Evolutionary conservation across 257 asterid species (phyloP).

Genomic region (Solanum dulcamara): DNA sequence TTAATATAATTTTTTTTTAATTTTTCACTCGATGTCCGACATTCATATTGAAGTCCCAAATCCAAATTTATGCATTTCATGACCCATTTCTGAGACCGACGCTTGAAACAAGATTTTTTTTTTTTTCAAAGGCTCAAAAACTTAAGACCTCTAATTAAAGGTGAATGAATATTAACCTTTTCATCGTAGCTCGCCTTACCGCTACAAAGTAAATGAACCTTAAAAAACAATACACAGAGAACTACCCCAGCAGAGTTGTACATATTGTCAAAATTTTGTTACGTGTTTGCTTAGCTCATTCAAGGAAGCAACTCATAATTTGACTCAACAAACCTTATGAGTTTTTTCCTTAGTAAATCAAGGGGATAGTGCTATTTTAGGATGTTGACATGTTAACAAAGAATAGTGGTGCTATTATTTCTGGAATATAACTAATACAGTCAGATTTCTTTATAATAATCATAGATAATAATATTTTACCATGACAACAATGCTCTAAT

Average conservation of each 20-base stretch:
- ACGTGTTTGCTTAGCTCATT: slow-evolving; percentile 4
- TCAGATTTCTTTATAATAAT: neutral
- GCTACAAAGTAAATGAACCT: neutral
- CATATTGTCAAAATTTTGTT: neutral
- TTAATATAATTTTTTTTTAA: neutral
- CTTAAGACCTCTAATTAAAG: too few relatives aligned
- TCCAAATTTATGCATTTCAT: neutral
- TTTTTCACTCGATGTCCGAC: neutral
- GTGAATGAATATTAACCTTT: too few relatives aligned
- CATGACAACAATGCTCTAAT: too few relatives aligned
- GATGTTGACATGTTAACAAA: slow-evolving; percentile 2
- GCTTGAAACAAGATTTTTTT: neutral
- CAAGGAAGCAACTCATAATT: neutral
- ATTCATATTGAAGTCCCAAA: neutral
- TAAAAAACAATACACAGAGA: neutral
- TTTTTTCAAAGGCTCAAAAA: neutral
- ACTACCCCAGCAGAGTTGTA: neutral
- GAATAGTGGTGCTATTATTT: neutral
- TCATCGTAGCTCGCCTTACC: fast-evolving
- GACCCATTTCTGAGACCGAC: neutral
- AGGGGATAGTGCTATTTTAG: neutral
- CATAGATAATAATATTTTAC: neutral
- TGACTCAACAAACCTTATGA: neutral
- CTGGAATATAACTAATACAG: neutral
- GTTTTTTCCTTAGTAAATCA: neutral